These are phyloP conservation scores for Meredithiella fracta DNA, from an alignment of 2,329 filamentous ascomycete genomes.

Conservation along the genomic window DNA sequence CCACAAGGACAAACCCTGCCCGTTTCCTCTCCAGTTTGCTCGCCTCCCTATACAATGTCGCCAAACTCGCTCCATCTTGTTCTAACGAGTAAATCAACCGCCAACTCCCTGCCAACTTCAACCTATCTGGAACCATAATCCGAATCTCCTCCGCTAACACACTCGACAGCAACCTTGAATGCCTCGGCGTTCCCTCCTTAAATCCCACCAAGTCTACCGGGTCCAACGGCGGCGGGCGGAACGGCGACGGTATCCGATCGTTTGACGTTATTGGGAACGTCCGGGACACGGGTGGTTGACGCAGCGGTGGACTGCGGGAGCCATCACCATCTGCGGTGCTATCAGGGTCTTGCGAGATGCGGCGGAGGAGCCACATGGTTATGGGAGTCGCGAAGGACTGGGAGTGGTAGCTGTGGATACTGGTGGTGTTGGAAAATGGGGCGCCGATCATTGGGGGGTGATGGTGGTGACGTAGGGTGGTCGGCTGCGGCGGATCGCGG, in stretches of 20 bases:
- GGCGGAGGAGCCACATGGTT: conserved; percentile 13
- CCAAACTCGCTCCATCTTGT: conserved; percentile 74
- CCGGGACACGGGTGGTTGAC: neutral
- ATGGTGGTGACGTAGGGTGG: neutral
- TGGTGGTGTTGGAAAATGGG: neutral
- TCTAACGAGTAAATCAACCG: conserved; percentile 74
- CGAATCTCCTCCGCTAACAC: conserved; percentile 84
- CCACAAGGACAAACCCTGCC: conserved; percentile 78
- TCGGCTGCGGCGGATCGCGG: neutral
- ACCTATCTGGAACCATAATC: conserved; percentile 66
- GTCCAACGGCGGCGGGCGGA: conserved; percentile 77
- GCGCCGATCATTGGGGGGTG: neutral
- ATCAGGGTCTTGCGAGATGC: conserved; percentile 13
- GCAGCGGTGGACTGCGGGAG: conserved; percentile 17
- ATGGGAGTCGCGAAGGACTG: neutral
- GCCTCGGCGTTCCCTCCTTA: conserved; percentile 38
- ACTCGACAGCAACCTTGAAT: conserved; percentile 50
- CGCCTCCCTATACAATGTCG: conserved; percentile 71
- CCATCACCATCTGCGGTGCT: neutral
- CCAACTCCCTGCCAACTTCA: conserved; percentile 83
- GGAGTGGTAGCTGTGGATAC: neutral
- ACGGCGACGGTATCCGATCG: conserved; percentile 52
- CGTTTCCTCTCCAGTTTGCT: conserved; percentile 49
- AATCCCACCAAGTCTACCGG: conserved; percentile 58
- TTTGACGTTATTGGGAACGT: neutral